Percentiles rank a stretch among this genome's conserved stretches.
These are phyloP conservation scores for Lunularia cruciata DNA, from an alignment of 225 moss, liverwort and hornwort genomes.

Conservation along the genomic window DNA sequence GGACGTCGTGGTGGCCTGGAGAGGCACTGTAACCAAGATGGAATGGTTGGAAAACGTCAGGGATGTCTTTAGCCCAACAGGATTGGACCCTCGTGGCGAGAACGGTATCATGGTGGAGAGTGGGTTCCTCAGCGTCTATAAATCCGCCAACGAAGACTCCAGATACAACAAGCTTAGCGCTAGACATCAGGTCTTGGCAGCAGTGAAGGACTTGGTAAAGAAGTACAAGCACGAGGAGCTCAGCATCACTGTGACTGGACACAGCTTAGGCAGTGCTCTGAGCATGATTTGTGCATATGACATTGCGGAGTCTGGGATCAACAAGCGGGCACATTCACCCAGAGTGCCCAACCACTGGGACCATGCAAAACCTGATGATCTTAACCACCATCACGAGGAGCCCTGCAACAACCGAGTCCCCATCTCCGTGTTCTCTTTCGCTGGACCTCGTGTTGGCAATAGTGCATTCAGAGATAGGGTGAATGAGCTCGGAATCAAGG, in stretches of 20 bases:
- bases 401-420: constrained; percentile 31
- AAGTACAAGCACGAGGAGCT: constrained; percentile 37
- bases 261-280: constrained; percentile 49
- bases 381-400: neutral
- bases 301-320: constrained; percentile 59
- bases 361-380: constrained; percentile 11
- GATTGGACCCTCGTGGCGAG: constrained; percentile 32
- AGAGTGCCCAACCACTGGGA: constrained; percentile 47
- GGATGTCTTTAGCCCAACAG: constrained; percentile 28
- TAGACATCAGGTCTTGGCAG: constrained; percentile 39
- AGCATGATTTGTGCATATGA: constrained; percentile 41
- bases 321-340: constrained; percentile 31
- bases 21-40: constrained; percentile 49
- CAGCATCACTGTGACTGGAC: constrained; percentile 46
- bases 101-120: constrained; percentile 41
- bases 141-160: constrained; percentile 26
- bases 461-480: constrained; percentile 48
- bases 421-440: constrained; percentile 64
- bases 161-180: constrained; percentile 43
- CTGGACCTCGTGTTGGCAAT: constrained; percentile 76
- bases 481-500: constrained; percentile 59
- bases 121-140: constrained; percentile 46
- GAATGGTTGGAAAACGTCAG: constrained; percentile 65
- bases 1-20: constrained; percentile 67
- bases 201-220: constrained; percentile 26